These are phyloP conservation scores for Phalaenopsis aphrodite DNA, from an alignment of 106 monocot genomes.

Conservation along the genomic window DNA sequence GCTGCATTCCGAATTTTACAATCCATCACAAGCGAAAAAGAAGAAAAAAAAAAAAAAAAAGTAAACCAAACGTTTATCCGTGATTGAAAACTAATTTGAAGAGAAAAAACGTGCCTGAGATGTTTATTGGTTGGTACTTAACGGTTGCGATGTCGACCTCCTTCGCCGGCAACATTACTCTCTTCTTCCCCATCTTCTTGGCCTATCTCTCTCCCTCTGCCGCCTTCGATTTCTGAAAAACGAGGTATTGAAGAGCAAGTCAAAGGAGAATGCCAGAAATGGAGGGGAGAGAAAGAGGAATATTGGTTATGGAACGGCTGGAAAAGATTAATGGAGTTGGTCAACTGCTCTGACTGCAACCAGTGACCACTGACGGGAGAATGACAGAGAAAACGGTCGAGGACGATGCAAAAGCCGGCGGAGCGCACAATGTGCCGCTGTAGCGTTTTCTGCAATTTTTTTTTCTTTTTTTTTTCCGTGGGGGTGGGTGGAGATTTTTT, in stretches of 20 bases:
- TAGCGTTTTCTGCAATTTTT: too few species aligned
- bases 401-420: too few species aligned
- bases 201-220: not conserved
- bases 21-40: not conserved
- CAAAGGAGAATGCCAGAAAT: not conserved
- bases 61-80: not conserved
- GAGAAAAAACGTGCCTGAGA: conserved; percentile 28
- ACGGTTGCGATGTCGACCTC: conserved; percentile 75
- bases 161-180: conserved; percentile 58
- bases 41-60: not conserved
- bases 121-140: conserved; percentile 38
- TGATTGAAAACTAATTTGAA: not conserved
- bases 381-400: too few species aligned
- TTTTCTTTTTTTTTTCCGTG: too few species aligned
- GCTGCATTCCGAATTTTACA: conserved; percentile 28
- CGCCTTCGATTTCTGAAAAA: not conserved
- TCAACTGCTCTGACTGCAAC: too few species aligned
- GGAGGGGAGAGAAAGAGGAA: not conserved
- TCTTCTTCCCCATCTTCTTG: conserved; percentile 30
- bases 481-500: too few species aligned
- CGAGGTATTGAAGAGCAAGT: not conserved
- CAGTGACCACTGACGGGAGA: too few species aligned
- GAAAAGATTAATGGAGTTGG: not conserved
- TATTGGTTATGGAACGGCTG: not conserved
- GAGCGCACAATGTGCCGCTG: too few species aligned